Evolutionary conservation across 768 basidiomycete species (phyloP).

Genomic region (Leccinum pellstonianum): DNA sequence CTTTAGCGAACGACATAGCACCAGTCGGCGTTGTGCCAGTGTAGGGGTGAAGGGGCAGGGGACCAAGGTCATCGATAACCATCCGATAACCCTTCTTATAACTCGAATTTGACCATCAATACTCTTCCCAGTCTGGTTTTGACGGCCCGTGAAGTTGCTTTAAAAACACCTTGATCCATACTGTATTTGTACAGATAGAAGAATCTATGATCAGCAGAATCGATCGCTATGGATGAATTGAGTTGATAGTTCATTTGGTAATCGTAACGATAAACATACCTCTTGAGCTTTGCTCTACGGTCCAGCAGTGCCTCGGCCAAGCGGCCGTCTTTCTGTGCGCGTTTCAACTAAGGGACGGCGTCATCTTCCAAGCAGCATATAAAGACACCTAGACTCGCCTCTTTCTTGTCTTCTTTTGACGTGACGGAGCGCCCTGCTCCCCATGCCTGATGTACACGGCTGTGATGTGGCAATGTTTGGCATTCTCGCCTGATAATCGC

Average conservation of each 20-base stretch:
- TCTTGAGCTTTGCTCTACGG: slow-evolving; percentile 80
- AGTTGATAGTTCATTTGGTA: slow-evolving; percentile 2
- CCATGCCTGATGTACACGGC: slow-evolving; percentile 79
- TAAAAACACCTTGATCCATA: slow-evolving; percentile 2
- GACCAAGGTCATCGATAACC: background rate
- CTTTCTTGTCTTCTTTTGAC: slow-evolving; percentile 69
- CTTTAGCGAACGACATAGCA: slow-evolving; percentile 4
- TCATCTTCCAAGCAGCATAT: slow-evolving; percentile 4
- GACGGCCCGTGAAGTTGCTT: background rate
- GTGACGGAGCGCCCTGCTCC: slow-evolving; percentile 74
- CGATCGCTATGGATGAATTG: slow-evolving; percentile 37
- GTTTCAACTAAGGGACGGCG: slow-evolving; percentile 57
- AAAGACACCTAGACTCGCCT: slow-evolving; percentile 42
- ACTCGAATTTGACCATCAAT: slow-evolving; percentile 3
- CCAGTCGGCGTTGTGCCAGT: background rate
- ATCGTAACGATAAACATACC: slow-evolving; percentile 40
- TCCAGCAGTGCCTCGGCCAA: slow-evolving; percentile 78
- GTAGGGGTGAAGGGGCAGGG: background rate
- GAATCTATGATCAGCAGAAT: slow-evolving; percentile 37
- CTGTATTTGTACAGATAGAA: slow-evolving; percentile 15
- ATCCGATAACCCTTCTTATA: slow-evolving; percentile 2
- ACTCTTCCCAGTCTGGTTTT: slow-evolving; percentile 4
- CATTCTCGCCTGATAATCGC: background rate
- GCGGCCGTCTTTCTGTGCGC: slow-evolving; percentile 76
- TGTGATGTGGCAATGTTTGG: slow-evolving; percentile 30